Base-by-base conservation (phyloP, 108 stramenopile genomes). In the Nitzschia putrida region DNA sequence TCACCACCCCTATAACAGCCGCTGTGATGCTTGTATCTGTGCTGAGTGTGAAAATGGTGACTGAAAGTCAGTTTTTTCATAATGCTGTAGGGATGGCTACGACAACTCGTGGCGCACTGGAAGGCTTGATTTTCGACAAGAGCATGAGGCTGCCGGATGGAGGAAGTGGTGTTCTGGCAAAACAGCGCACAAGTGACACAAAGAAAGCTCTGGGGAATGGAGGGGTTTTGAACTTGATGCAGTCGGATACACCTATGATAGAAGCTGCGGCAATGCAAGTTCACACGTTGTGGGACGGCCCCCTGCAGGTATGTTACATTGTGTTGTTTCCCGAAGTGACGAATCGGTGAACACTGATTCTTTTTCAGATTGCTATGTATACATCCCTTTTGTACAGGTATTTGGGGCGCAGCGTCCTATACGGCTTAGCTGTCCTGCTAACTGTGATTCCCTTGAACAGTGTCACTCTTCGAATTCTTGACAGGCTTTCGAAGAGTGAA, bases 31-130 rank as follows among this genome's bases (percentile, higher is more conserved):
- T 89, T 25, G 78, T 89, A 10, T 42, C 58, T 18, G 85, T 91
- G 7, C 54, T 91, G 53, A 66, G 54, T 23, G 20, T 83, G 24
- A 97, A 97, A 80, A 94, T 90, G 82, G 65, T 92, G 18, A 76
- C 91, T 10, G 96, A 97, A 68, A 97, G 94, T 63, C 83, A 84
- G 66, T 95, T 90, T 71, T 97, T 95, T 73, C 89, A 94, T 76
- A 68, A 77, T 49, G 78, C 91, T 61, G 84, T 88, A 47, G 84
- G 74, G 47, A 77, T 81, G 57, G 82, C 90, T 7, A 84, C 85
- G 10, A 56, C 85, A 54, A 88, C 91, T n/a, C 79, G 94, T 18
- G 90, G 90, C 2, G 63, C 84, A 12, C 43, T 91, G 2, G 80
- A 84, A 53, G 93, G 85, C 14, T 29, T 92, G 64, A 86, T 89